Evolutionary conservation across 352 stramenopile species (phyloP), one percentile per base, ranked within the genome.

Genomic region (Phytophthora cactorum): DNA sequence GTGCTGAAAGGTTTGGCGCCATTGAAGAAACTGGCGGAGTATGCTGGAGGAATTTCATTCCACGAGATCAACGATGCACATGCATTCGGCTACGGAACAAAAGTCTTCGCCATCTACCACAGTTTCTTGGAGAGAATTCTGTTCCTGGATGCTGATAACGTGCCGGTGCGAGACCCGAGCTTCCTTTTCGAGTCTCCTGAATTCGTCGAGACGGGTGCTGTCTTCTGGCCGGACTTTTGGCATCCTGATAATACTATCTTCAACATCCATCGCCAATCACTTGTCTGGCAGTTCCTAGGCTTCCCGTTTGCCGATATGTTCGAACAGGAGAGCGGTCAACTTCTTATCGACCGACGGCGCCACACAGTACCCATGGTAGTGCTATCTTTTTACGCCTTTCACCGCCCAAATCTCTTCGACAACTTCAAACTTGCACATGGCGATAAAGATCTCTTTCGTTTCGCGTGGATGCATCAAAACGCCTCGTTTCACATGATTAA

Each of bases 141-240:
- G 6, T 85, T 90, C 63, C 63, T 90, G 32, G 81, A 88, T 50
- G 76, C 78, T 17, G 79, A 88, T 46, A 90, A 88, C 49, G 57
- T 82, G 44, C 78, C 78, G 2, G 75, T 75, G 28, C 53, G 55
- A 34, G 75, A 90, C 36, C 81, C 81, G 45, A 87, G 65, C 22
- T 86, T 79, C 27, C 54, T 88, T 9, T 90, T 90, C 77, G 34
- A 72, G 7, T 63, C 60, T 0, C 28, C 44, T 1, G 77, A 78
- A 59, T 90, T 84, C 41, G 38, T 60, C 3, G 53, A 70, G 9
- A 76, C 62, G 0, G 82, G 79, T 4, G 78, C 82, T 12, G 44
- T 88, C 22, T 90, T 89, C 41, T 90, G 82, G 82, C 82, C 79
- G 0, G 80, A 90, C 55, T 88, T 90, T 64, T 90, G 82, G 79